Base-by-base conservation (phyloP, 768 basidiomycete species). In the Cystobasidium onofrii region DNA sequence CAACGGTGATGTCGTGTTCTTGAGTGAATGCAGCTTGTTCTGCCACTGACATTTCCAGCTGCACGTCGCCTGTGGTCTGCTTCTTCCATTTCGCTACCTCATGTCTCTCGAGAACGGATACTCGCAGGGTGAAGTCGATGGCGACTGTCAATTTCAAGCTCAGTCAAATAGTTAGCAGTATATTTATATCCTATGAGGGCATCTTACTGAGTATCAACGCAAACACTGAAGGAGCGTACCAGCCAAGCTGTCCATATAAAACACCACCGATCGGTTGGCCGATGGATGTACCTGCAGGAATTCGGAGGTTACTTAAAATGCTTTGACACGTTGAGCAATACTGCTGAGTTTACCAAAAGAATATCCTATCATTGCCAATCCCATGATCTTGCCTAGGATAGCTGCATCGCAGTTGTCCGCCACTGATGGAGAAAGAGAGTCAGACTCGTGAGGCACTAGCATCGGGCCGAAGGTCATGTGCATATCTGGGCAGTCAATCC, bases 191-290 rank as follows among this genome's bases (percentile, higher is more conserved):
- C 31, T 13, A 63, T n/a, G 43, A 29, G 33, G 17, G 15, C 7
- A 67, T 9, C 65, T 46, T 36, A 67, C 65, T 60, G 69, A 71
- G 69, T 31, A 71, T 60, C 9, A 71, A 31, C 1, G 69, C 69
- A 39, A 71, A 71, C 10, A 71, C 54, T n/a, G 69, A 55, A 34
- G 69, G 69, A 33, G 69, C 69, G 23, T 71, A 55, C 69, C 69
- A 71, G 27, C 69, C 69, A n/a, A 71, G 55, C 27, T 71, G 52
- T 9, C 69, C 69, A 29, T 71, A 71, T 27, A 71, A 34, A 34
- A 71, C 69, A 57, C 69, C 69, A 10, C 69, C 69, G 33, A 71
- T 27, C 20, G 69, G 69, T 36, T 57, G 69, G 10, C 69, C 69
- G 10, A 71, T 71, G 2, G 54, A 57, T 27, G 15, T 71, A 9